Conservation (phyloP, 2,329 filamentous ascomycete genomes). For the Lasiodiplodia sp. region DNA sequence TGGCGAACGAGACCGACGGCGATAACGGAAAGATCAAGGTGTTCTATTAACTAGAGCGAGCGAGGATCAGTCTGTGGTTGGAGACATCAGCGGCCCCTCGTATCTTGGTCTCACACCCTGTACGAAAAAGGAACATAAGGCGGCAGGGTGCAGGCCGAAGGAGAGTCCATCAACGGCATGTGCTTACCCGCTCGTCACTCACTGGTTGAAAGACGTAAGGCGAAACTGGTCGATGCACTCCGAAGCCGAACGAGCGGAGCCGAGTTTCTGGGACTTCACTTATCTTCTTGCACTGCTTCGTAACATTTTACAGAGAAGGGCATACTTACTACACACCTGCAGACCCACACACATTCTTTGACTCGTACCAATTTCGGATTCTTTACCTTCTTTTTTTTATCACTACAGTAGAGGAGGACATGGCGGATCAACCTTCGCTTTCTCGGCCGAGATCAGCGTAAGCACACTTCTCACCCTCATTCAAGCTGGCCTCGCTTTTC, state of each 20-base stretch:
- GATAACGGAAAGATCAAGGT: background rate
- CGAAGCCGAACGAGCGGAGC: background rate
- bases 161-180: background rate
- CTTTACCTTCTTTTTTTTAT: background rate
- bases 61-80: too few relatives aligned
- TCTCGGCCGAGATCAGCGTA: background rate
- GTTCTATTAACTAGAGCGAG: conserved; percentile 9
- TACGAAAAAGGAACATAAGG: background rate
- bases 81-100: background rate
- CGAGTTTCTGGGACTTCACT: background rate
- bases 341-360: background rate
- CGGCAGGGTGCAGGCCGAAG: background rate
- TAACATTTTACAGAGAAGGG: background rate
- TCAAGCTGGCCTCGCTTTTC: background rate
- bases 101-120: background rate
- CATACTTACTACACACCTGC: background rate
- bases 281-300: background rate
- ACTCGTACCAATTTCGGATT: background rate
- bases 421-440: background rate
- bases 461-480: background rate
- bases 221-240: background rate
- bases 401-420: background rate
- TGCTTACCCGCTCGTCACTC: background rate
- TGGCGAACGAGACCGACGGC: background rate
- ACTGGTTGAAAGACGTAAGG: background rate